Conservation (phyloP, 2,329 filamentous ascomycete species). For the Phialocephala sp. region DNA sequence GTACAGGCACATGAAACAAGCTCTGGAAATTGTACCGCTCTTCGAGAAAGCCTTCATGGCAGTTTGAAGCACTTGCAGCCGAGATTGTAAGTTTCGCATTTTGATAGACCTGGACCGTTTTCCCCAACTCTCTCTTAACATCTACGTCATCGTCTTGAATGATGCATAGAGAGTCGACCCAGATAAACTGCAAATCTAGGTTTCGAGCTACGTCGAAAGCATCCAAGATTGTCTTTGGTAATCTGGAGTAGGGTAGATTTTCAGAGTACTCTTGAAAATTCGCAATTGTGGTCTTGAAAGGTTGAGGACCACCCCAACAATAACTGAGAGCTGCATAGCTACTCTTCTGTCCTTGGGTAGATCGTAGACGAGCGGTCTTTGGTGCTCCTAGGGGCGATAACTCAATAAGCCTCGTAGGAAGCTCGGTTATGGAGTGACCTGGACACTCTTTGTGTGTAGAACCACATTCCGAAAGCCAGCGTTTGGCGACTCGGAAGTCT, state of each 20-base stretch:
- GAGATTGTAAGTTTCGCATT: slow-evolving; percentile 2
- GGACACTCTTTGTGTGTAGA: not conserved
- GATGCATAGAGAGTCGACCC: slow-evolving; percentile 35
- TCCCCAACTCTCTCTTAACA: slow-evolving; percentile 32
- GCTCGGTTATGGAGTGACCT: not conserved
- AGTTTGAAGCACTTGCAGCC: slow-evolving; percentile 34
- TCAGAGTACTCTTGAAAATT: not conserved
- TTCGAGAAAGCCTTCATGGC: slow-evolving; percentile 34
- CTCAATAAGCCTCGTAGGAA: not conserved
- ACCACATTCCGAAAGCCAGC: too few species aligned
- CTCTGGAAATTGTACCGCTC: not conserved
- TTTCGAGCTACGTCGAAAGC: slow-evolving; percentile 27
- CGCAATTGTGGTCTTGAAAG: not conserved
- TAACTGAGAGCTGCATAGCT: not conserved
- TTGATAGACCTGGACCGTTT: slow-evolving; percentile 26
- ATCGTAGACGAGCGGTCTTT: not conserved
- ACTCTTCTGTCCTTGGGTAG: not conserved
- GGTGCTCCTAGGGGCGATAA: not conserved
- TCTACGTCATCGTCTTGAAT: slow-evolving; percentile 33
- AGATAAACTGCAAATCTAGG: slow-evolving; percentile 28
- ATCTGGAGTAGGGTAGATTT: not conserved
- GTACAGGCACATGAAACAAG: not conserved
- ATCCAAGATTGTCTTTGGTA: slow-evolving; percentile 26
- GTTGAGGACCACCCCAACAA: not conserved
- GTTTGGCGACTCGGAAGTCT: not conserved